Conservation (phyloP, 768 basidiomycete species). For the Suillus discolor region DNA sequence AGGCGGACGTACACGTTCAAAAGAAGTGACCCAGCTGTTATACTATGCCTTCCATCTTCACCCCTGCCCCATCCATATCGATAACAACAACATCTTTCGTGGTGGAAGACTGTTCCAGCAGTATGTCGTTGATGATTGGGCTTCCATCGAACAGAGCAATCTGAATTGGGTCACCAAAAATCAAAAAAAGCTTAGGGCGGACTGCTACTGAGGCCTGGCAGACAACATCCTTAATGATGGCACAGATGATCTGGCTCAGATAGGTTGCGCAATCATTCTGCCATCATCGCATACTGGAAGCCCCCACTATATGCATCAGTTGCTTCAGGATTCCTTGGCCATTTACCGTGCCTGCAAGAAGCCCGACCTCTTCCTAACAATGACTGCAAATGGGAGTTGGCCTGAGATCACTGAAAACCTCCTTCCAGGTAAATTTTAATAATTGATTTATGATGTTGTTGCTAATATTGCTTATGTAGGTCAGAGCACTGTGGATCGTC, state of each 20-base stretch:
- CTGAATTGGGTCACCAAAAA: constrained; percentile 33
- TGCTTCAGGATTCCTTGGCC: constrained; percentile 49
- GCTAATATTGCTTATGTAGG: constrained; percentile 10
- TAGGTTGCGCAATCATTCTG: constrained; percentile 38
- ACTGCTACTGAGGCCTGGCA: constrained; percentile 33
- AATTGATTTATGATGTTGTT: background rate
- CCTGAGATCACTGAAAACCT: constrained; percentile 43
- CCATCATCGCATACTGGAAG: constrained; percentile 38
- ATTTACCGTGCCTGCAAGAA: constrained; percentile 39
- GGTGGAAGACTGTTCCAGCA: too few relatives aligned
- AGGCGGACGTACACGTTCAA: too few relatives aligned
- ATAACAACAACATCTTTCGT: constrained; percentile 13
- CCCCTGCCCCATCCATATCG: constrained; percentile 10
- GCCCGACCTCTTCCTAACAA: constrained; percentile 51
- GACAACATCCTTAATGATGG: constrained; percentile 33
- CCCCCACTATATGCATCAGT: constrained; percentile 44
- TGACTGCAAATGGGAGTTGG: constrained; percentile 57
- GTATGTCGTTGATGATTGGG: too few relatives aligned
- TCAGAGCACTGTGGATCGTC: constrained; percentile 43
- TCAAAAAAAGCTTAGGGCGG: constrained; percentile 37
- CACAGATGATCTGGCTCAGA: constrained; percentile 27
- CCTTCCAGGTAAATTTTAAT: constrained; percentile 26
- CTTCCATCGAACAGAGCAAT: too few relatives aligned
- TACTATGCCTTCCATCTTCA: constrained; percentile 26
- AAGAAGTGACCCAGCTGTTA: too few relatives aligned